phyloP scores from a whole-genome alignment of 352 stramenopile genomes.

The Phytophthora lateralis region DNA sequence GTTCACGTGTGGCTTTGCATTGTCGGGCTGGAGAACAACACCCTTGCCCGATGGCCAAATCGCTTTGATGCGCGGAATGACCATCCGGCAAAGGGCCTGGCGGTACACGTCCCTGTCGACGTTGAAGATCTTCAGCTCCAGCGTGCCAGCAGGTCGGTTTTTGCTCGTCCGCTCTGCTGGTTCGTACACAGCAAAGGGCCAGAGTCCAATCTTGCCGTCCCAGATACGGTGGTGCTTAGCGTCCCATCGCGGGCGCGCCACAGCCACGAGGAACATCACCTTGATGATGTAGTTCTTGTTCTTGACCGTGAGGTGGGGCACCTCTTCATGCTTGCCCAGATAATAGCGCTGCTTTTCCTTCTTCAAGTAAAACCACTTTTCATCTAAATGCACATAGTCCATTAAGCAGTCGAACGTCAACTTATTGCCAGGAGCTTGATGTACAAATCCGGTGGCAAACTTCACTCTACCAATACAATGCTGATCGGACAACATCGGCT shows the following conservation, averaged over 20 bases:
- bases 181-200: slow-evolving; percentile 1
- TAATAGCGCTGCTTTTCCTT: slow-evolving; percentile 11
- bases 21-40: slow-evolving; percentile 20
- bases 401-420: slow-evolving; percentile 6
- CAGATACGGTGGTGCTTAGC: background rate
- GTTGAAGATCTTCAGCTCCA: slow-evolving; percentile 5
- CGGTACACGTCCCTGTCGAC: slow-evolving; percentile 1
- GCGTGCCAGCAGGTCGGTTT: background rate
- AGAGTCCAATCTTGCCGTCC: slow-evolving; percentile 6
- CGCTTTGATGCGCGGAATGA: background rate
- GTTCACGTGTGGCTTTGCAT: slow-evolving; percentile 1
- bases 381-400: slow-evolving; percentile 5
- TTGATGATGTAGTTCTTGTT: slow-evolving; percentile 14
- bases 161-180: background rate
- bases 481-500: background rate
- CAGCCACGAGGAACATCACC: slow-evolving; percentile 11
- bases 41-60: background rate
- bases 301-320: background rate
- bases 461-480: background rate
- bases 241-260: background rate
- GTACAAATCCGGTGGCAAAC: background rate
- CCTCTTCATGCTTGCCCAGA: slow-evolving; percentile 3
- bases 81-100: background rate
- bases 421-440: background rate
- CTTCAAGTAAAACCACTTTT: slow-evolving; percentile 4